Base-by-base conservation (phyloP, 257 asterid species). In the Solanum medicagineum region DNA sequence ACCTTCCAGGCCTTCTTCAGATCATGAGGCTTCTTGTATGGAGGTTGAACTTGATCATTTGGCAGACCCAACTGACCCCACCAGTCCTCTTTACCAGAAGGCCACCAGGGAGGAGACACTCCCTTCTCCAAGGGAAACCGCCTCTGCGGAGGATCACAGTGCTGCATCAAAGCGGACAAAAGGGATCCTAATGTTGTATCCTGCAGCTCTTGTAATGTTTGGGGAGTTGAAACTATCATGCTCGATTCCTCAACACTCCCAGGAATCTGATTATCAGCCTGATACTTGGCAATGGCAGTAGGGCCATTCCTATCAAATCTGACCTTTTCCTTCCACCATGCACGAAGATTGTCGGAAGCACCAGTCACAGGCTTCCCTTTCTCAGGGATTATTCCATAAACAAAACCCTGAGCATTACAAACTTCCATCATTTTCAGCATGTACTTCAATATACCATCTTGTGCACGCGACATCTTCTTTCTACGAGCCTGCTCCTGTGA, bases 311-410 rank as follows among this genome's bases (percentile, higher is more conserved):
- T 68, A 56, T 92, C 94, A 36, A 92, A 92, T 53, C 92, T 81
- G n/a, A 92, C 95, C 65, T 88, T 92, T 85, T 91, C 95, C 89
- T 92, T 92, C 95, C 95, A 91, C 95, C 95, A 91, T 0, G 92
- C 92, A 0, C 95, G 92, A 4, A 92, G 93, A 88, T 92, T 92
- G 63, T 92, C 94, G 1, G 95, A 92, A 15, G 94, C 92, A 6
- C 95, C 94, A 0, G 91, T 92, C 26, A 92, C 94, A 0, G 95
- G 95, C 47, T 92, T 92, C 9, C 95, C 95, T 5, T 92, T 92
- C 89, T 92, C 95, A 1, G 95, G 92, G 22, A 92, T 92, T 62
- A 92, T 92, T n/a, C 94, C 95, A 2, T 92, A 92, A 51, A 92
- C 95, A 19, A 92, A 92, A 9, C 94, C 95, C 69, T 90, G 95